Conservation (phyloP, 2,329 filamentous ascomycete genomes). For the Aurifilum marmelostoma region DNA sequence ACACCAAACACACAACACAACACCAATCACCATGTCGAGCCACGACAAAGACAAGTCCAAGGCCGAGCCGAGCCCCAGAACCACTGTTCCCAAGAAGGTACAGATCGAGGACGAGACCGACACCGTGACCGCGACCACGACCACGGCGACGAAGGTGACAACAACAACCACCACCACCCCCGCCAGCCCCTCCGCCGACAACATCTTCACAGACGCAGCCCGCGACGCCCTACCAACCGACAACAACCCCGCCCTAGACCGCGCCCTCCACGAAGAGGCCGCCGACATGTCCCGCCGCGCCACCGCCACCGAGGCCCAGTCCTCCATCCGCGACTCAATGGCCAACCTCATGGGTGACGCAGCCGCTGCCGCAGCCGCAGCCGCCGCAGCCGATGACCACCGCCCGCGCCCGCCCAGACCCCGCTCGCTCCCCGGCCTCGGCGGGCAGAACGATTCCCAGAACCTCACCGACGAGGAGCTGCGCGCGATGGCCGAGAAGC, state of each 20-base stretch:
- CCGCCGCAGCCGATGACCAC: too few relatives aligned
- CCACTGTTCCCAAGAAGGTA: neutral
- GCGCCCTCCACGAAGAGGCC: neutral
- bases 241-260: neutral
- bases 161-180: neutral
- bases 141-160: neutral
- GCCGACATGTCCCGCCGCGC: neutral
- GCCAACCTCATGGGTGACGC: neutral
- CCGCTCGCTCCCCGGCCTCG: neutral
- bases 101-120: neutral
- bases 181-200: neutral
- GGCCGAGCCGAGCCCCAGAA: neutral
- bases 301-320: neutral
- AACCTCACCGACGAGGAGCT: neutral
- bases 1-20: neutral
- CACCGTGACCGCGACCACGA: neutral
- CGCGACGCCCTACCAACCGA: neutral
- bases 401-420: too few relatives aligned
- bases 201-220: conserved; percentile 8
- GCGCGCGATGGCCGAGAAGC: neutral
- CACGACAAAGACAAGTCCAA: neutral
- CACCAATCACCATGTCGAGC: neutral
- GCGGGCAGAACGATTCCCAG: neutral
- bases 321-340: neutral
- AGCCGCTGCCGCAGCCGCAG: too few relatives aligned